Percentiles rank a stretch among this genome's conserved stretches.
phyloP scores from a whole-genome alignment of 331 rosid genomes.

The Stylosanthes scabra region DNA sequence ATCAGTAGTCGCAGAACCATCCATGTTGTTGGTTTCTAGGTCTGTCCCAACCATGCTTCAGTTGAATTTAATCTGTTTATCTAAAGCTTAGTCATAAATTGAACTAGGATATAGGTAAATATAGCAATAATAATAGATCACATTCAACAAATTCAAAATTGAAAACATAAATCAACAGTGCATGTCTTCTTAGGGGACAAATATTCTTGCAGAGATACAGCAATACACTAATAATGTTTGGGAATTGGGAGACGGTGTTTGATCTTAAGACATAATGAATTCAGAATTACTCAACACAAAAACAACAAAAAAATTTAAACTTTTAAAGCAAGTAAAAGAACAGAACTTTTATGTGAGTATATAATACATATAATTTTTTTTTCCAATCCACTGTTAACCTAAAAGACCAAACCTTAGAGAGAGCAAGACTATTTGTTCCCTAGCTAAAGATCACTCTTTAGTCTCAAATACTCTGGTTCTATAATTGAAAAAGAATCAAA shows the following conservation, averaged over 20 bases:
- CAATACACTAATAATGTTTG: too few species aligned
- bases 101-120: not conserved
- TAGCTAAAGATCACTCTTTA: too few species aligned
- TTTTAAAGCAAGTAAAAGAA: too few species aligned
- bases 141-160: not conserved
- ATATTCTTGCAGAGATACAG: not conserved
- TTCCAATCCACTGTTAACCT: too few species aligned
- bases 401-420: too few species aligned
- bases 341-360: not conserved
- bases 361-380: not conserved
- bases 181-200: not conserved
- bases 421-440: too few species aligned
- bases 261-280: too few species aligned
- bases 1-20: not conserved
- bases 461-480: too few species aligned
- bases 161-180: not conserved
- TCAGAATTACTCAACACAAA: too few species aligned
- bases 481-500: too few species aligned
- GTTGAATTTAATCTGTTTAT: not conserved
- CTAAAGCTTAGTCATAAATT: not conserved
- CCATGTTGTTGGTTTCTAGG: not conserved
- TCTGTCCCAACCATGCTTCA: not conserved
- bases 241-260: too few species aligned
- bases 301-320: too few species aligned
- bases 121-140: not conserved